Base-by-base conservation (phyloP, 805 yeast genomes). In the Yamadazyma laniorum region DNA sequence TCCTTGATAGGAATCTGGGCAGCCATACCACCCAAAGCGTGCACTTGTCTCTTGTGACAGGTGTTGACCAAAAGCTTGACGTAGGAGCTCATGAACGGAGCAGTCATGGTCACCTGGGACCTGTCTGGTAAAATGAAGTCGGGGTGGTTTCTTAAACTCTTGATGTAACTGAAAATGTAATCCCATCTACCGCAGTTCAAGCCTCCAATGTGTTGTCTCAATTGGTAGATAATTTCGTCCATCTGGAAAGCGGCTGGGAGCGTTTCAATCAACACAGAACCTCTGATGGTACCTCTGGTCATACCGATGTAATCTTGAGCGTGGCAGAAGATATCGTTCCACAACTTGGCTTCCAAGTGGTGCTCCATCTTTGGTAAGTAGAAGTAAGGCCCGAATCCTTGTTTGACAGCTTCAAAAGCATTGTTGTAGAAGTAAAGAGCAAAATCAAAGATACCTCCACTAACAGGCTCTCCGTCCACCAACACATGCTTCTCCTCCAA, bases 21-120 rank as follows among this genome's bases (percentile, higher is more conserved):
- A 48, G 93, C 91, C 95, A 85, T 85, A 51, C 95, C 95, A 51
- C 95, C 93, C 80, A 85, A 82, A 14, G 91, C 91, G 56, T 84
- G 90, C 29, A 84, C 91, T 45, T 82, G 84, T 65, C 91, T 75
- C 52, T 77, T 72, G 59, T 85, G 95, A 61, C 88, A 81, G 31
- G 79, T 77, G 59, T 80, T 74, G 49, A 85, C 86, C 59, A 85
- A 70, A 52, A 81, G 74, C 51, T 79, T 78, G 38, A 84, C 91
- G 55, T 85, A 85, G 13, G 85, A 77, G 18, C 82, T 70, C 93
- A 85, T 84, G 63, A 85, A 85, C 43, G 90, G 86, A 17, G 85
- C 83, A 26, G 77, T 67, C 95, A 85, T 85, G 13, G 87, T 83
- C 30, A 85, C 89, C 55, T 75, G 83, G 41, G 79, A 79, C 61